These are phyloP conservation scores for Aureobasidium sp. DNA, from an alignment of 2,329 filamentous ascomycete species.

Conservation along the genomic window DNA sequence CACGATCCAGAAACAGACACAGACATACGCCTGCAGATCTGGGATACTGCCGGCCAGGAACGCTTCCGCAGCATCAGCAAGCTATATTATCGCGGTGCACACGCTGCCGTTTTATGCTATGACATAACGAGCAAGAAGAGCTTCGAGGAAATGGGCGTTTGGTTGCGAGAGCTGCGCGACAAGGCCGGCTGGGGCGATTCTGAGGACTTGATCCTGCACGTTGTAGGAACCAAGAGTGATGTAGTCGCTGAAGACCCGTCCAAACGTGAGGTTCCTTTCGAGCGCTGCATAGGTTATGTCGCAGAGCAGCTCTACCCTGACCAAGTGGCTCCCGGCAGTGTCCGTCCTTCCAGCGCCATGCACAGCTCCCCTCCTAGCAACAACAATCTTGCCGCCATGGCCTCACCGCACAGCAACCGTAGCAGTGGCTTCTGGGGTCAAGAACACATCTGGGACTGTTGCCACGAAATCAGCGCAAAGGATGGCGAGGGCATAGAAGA, in stretches of 20 bases:
- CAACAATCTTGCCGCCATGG: constrained; percentile 36
- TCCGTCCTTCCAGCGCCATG: constrained; percentile 12
- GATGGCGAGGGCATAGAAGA: constrained; percentile 94
- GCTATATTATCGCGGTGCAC: constrained; percentile 92
- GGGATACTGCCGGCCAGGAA: constrained; percentile 95
- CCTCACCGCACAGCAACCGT: constrained; percentile 41
- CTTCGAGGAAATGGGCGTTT: constrained; percentile 86
- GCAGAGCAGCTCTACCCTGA: constrained; percentile 81
- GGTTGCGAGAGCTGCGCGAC: constrained; percentile 76
- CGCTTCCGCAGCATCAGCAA: constrained; percentile 90
- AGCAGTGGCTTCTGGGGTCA: constrained; percentile 82
- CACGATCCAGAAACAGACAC: constrained; percentile 76
- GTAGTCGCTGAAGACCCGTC: constrained; percentile 78
- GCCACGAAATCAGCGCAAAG: constrained; percentile 92
- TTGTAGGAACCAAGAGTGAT: constrained; percentile 93
- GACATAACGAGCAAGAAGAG: constrained; percentile 81
- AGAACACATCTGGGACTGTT: constrained; percentile 92
- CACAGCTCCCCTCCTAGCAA: constrained; percentile 14
- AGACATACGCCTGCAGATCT: constrained; percentile 84
- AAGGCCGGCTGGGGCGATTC: constrained; percentile 49
- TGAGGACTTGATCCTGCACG: constrained; percentile 76
- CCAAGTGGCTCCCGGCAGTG: constrained; percentile 48
- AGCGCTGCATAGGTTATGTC: constrained; percentile 91
- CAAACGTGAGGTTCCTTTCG: constrained; percentile 78
- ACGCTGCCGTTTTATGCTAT: constrained; percentile 90